These are phyloP conservation scores for Aspergillus sp. DNA, from an alignment of 2,329 filamentous ascomycete species.

Conservation along the genomic window DNA sequence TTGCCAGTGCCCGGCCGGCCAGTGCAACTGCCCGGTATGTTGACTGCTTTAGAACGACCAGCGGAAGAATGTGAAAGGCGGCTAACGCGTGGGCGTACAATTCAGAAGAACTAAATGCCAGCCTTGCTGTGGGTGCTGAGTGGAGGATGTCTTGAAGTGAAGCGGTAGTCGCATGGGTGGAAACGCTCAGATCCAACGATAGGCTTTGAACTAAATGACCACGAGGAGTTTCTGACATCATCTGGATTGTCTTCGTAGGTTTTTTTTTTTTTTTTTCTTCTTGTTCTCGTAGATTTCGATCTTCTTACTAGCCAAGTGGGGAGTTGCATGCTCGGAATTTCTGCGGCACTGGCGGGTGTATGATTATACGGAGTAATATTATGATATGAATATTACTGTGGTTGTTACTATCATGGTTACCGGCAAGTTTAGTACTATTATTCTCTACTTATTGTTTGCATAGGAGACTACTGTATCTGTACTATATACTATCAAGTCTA, in stretches of 20 bases:
- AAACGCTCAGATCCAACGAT: neutral
- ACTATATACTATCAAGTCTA: too few relatives aligned
- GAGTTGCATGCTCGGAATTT: neutral
- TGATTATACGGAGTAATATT: neutral
- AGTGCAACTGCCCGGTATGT: conserved; percentile 41
- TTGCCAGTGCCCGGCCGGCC: conserved; percentile 41
- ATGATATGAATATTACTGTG: too few relatives aligned
- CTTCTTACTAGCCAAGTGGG: neutral
- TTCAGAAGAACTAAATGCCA: neutral
- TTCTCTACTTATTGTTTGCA: too few relatives aligned
- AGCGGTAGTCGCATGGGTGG: neutral
- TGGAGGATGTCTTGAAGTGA: neutral
- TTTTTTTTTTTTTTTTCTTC: neutral
- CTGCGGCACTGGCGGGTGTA: conserved; percentile 9
- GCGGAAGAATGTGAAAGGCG: neutral
- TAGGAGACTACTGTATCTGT: too few relatives aligned
- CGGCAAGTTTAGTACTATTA: too few relatives aligned
- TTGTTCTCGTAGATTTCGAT: neutral
- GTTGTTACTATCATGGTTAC: too few relatives aligned
- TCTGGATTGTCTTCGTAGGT: neutral
- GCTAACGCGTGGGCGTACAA: neutral
- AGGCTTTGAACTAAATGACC: neutral
- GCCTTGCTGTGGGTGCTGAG: neutral
- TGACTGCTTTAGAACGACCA: neutral
- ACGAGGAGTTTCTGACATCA: neutral